Evolutionary conservation across 768 basidiomycete species (phyloP), one percentile per base, ranked within the genome.

Genomic region (Mycena chlorophos): DNA sequence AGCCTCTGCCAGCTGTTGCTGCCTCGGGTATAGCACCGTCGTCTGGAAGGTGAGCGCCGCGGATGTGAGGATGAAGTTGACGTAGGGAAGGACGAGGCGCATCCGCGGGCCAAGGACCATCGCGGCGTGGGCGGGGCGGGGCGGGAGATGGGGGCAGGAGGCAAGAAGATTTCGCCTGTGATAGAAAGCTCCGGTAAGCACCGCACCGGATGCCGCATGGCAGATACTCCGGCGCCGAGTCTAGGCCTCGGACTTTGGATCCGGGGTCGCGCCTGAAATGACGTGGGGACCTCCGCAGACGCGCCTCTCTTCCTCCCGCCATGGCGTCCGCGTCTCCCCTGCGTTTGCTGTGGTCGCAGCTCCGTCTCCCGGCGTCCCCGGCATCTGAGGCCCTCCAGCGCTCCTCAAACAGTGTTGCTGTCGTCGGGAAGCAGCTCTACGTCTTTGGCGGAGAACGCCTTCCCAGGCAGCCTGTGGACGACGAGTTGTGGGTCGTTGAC

Each of bases 21-120:
- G 66, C 64, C 64, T 65, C 13, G 66, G 66, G 55, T 67, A 67
- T 25, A 67, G 55, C 12, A 67, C 64, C 17, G 60, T 63, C 37
- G 59, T 65, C 50, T 66, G 65, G 56, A 66, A 66, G 56, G 39
- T 46, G 37, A 66, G 61, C 16, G 65, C 65, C 19, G 56, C 23
- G 34, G 56, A 52, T 23, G 65, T 63, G 30, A 66, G 57, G 34
- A 52, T 28, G 54, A 66, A 61, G 55, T 64, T 64, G 45, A 66
- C 29, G 57, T 66, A 66, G 4, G 65, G 65, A 13, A 67, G 58
- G 47, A 61, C 47, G 6, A 23, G 51, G 52, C 58, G 64, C 22
- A 54, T 58, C 43, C 60, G 52, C 14, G 58, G 48, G 49, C 64
- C 62, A 38, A 65, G 31, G 49, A 60, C 64, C 61, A 63, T 63